Evolutionary conservation across 1,284 basidiomycete genomes (phyloP), one percentile per base, ranked within the genome.

Genomic region (Apiotrichum siamense): DNA sequence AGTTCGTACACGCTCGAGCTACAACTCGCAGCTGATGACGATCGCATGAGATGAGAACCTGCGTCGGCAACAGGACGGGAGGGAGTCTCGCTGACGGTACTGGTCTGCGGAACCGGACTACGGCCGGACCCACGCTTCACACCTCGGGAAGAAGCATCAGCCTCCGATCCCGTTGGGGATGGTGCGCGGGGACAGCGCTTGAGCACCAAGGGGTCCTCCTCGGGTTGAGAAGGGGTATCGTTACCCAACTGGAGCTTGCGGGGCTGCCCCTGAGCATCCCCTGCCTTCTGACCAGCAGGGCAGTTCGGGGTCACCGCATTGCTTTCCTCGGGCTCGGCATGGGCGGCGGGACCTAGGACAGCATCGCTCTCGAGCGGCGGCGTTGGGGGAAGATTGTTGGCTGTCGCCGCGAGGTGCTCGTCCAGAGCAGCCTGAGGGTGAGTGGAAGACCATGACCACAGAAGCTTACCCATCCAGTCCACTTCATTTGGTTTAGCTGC

Each of bases 401-500:
- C 63, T 58, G 84, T 42, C 55, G 58, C 27, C 82, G 81, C 4
- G 86, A 84, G 23, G 33, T 45, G 44, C 2, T 49, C 48, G 11
- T 78, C 73, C 18, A 77, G 67, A 1, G 78, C 70, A 13, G 77
- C 74, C 59, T 69, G 46, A 6, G 20, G 3, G 77, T 76, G 23
- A 59, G 44, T 24, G 52, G 44, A 38, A 75, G 36, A 17, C 26
- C 33, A 7, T 35, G 23, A 44, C 61, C 79, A 79, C 53, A 83
- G 76, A 84, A 65, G 91, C 91, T 36, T 7, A 89, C 85, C 92
- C 92, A 96, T 69, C 88, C 88, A 13, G 83, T 79, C 90, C 90
- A 97, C 69, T 91, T 88, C 56, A 93, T 77, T 69, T 96, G 91
- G 75, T 93, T 96, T 64, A 91, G 81, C 69, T 96, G 92, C 84